phyloP scores from a whole-genome alignment of 1,284 basidiomycete species.

The Puccinia triticina region DNA sequence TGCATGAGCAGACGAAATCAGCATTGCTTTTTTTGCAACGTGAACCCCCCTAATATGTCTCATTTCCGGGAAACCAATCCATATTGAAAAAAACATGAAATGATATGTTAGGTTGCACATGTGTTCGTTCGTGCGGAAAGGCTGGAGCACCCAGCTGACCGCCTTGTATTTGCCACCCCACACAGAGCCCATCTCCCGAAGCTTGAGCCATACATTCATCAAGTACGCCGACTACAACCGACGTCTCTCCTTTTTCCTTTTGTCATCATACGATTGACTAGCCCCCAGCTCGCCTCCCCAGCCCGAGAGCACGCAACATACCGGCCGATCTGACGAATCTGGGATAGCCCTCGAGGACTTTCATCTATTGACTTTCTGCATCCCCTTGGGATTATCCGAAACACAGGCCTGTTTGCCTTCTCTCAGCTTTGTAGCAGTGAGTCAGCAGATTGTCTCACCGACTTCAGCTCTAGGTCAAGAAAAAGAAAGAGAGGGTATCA shows the following conservation, averaged over 20 bases:
- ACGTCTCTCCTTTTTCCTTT: neutral
- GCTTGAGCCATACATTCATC: slow-evolving; percentile 44
- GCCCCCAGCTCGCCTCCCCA: neutral
- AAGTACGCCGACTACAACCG: slow-evolving; percentile 13
- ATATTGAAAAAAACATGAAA: too few relatives aligned
- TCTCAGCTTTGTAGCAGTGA: slow-evolving; percentile 48
- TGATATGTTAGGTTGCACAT: too few relatives aligned
- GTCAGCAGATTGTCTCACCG: neutral
- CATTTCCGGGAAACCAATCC: too few relatives aligned
- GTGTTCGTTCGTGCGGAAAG: neutral
- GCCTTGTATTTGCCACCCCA: neutral
- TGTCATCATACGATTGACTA: neutral
- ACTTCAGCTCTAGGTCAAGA: neutral
- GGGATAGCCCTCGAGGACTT: slow-evolving; percentile 34
- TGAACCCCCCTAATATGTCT: too few relatives aligned
- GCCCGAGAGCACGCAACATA: too few relatives aligned
- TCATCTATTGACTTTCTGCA: neutral
- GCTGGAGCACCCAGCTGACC: neutral
- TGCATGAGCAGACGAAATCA: too few relatives aligned
- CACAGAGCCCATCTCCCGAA: slow-evolving; percentile 44
- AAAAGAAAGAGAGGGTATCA: too few relatives aligned
- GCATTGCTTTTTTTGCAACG: too few relatives aligned
- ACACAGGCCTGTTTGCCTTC: slow-evolving; percentile 42
- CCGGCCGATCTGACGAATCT: neutral
- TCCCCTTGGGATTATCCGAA: neutral